Base-by-base conservation (phyloP, 257 asterid species). In the Scutellaria galericulata region DNA sequence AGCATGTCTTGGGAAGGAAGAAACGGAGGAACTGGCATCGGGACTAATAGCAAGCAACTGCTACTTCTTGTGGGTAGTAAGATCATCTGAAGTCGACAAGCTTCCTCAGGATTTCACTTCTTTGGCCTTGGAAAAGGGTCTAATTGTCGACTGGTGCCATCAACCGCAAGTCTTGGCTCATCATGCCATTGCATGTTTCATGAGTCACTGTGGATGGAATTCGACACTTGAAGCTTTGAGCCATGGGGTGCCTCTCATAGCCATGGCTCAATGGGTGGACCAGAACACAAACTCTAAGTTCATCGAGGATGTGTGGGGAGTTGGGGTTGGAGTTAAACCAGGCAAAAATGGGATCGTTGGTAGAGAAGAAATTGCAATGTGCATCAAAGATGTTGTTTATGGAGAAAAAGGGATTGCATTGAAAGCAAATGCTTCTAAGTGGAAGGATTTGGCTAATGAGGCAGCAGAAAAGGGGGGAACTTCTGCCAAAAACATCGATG, bases 161-260 rank as follows among this genome's bases (percentile, higher is more conserved):
- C 90, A 85, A 2, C 74, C 79, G 0, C 53, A 83, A 18, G 86
- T 83, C 7, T 50, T 85, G 80, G 77, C 76, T 51, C 86, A 83
- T 57, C 61, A 0, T 1, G 68, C 88, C 0, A 12, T 81, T 5
- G 78, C 84, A 3, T 80, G 84, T 58, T 81, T 85, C 68, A 7
- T 84, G 75, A 81, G 77, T 4, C 88, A 84, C 7, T 75, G 88
- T 51, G 88, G 88, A 0, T 83, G 88, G 88, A 80, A 78, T 60
- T 83, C 88, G 3, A 75, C 79, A 0, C 64, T 81, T 0, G 88
- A 83, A 27, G 83, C 83, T 0, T 3, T 83, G 78, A 72, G 82
- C 64, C 6, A 10, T 7, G 85, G 83, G 5, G 80, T 80, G 56
- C 85, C 85, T 0, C 57, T 80, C 27, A 59, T 83, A 5, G 80